Evolutionary conservation across 1,284 basidiomycete species (phyloP).

Genomic region (Exobasidium rhododendri): DNA sequence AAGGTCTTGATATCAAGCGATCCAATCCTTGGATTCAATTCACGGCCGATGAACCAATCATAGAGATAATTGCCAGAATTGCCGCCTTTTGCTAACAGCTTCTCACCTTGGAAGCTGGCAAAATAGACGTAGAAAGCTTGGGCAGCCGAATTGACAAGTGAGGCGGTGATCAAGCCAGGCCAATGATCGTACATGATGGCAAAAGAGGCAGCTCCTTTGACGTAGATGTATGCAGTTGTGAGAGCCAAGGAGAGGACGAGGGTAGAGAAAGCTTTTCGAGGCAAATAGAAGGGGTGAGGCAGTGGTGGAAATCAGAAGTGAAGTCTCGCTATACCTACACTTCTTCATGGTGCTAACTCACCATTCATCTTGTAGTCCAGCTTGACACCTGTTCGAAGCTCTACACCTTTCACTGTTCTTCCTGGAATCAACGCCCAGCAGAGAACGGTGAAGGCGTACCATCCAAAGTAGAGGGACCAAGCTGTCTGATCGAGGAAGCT

Average conservation of each 20-base stretch:
- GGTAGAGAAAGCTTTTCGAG: conserved; percentile 89
- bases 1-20: conserved; percentile 94
- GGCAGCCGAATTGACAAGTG: conserved; percentile 70
- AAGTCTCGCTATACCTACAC: neutral
- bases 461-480: conserved; percentile 71
- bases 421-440: conserved; percentile 84
- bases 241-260: conserved; percentile 62
- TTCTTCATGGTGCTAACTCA: conserved; percentile 52
- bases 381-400: conserved; percentile 75
- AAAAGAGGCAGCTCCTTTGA: conserved; percentile 73
- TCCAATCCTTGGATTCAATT: conserved; percentile 82
- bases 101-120: conserved; percentile 65
- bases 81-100: conserved; percentile 80
- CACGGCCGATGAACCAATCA: conserved; percentile 97
- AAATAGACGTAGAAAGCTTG: conserved; percentile 69
- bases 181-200: conserved; percentile 86
- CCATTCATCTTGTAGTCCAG: conserved; percentile 89
- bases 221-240: conserved; percentile 66
- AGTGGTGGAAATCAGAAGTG: neutral
- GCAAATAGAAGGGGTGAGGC: neutral
- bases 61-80: conserved; percentile 85
- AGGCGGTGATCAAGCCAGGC: conserved; percentile 81
- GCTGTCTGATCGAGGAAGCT: conserved; percentile 76
- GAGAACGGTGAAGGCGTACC: conserved; percentile 82
- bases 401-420: conserved; percentile 74